Conservation (phyloP, 495 filamentous ascomycete species). For the Bathelium albidoporum region DNA sequence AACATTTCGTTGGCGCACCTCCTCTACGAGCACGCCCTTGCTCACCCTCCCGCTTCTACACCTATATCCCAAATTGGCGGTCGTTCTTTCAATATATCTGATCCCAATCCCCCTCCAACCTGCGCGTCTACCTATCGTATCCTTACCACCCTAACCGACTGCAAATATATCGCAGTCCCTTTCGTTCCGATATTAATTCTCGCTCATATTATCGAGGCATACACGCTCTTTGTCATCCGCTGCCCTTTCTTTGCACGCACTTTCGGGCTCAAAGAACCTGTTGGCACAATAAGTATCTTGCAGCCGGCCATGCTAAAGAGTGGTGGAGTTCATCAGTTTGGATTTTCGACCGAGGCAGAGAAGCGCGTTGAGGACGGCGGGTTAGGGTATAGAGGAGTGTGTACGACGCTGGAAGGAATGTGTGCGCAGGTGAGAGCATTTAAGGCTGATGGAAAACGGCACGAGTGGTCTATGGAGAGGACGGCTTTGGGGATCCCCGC, state of each 20-base stretch:
- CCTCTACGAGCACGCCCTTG: background rate
- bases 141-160: background rate
- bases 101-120: background rate
- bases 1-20: constrained; percentile 4
- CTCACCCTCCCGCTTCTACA: background rate
- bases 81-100: background rate
- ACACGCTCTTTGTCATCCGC: constrained; percentile 9
- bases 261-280: background rate
- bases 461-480: background rate
- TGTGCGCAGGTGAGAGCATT: background rate
- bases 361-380: background rate
- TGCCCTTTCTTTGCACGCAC: background rate
- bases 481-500: background rate
- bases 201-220: background rate
- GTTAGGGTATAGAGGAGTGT: background rate
- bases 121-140: background rate
- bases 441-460: background rate
- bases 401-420: background rate
- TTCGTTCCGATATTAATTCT: background rate
- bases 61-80: background rate
- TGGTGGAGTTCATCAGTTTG: background rate
- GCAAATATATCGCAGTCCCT: background rate
- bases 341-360: background rate
- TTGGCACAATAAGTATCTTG: background rate
- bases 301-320: background rate